Evolutionary conservation across 2,329 filamentous ascomycete genomes (phyloP).

Genomic region (Xylaria digitata): DNA sequence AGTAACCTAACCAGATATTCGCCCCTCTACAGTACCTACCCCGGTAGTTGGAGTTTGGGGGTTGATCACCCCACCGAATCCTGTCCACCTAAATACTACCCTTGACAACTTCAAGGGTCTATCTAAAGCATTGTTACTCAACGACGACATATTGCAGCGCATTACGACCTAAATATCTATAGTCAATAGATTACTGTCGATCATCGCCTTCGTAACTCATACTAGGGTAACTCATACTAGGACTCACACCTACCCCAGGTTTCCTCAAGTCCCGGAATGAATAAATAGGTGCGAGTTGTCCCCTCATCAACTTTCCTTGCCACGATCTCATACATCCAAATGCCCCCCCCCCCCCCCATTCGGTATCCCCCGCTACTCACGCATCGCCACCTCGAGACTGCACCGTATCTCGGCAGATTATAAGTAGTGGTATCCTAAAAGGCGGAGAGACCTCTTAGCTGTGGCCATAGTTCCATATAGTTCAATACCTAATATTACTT

Average conservation of each 20-base stretch:
- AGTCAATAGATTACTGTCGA: neutral
- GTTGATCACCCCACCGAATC: no score
- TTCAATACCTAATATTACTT: constrained; percentile 8
- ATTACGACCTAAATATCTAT: constrained; percentile 3
- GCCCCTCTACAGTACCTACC: no score
- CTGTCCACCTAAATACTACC: neutral
- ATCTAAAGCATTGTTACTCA: neutral
- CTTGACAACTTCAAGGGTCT: neutral
- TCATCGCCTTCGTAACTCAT: neutral
- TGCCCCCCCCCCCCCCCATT: neutral
- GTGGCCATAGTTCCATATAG: constrained; percentile 1
- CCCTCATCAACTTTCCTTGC: neutral
- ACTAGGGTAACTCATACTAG: neutral
- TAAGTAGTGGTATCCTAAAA: constrained; percentile 2
- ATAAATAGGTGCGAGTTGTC: constrained; percentile 29
- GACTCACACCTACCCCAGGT: neutral
- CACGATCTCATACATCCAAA: neutral
- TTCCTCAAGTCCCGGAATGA: neutral
- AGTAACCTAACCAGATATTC: no score
- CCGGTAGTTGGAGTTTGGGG: no score
- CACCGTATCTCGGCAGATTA: neutral
- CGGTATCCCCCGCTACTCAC: neutral
- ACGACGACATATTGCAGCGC: constrained; percentile 43
- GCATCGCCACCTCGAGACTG: neutral
- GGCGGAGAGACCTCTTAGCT: neutral